Conservation (phyloP, 192 early-diverging fungal genomes). For the Coemansia biformis region DNA sequence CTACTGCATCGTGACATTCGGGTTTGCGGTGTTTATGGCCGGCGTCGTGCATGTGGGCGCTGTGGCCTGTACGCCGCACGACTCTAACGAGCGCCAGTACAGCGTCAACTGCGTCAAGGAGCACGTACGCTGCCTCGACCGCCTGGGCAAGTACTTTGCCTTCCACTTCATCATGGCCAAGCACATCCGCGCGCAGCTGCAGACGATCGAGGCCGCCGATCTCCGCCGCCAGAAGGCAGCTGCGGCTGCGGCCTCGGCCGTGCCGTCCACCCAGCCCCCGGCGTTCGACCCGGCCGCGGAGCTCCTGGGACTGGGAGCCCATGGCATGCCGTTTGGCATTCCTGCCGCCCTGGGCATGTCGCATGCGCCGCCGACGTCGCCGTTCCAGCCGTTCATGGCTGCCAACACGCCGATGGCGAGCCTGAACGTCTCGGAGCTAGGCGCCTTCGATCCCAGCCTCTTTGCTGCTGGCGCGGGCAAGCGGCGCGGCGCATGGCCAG, state of each 20-base stretch:
- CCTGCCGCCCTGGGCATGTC: slow-evolving; percentile 10
- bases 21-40: slow-evolving; percentile 49
- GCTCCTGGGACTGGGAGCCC: neutral
- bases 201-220: slow-evolving; percentile 35
- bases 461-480: neutral
- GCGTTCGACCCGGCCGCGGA: neutral
- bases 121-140: slow-evolving; percentile 40
- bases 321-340: slow-evolving; percentile 9
- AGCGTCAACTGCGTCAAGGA: slow-evolving; percentile 49
- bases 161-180: slow-evolving; percentile 52
- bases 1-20: slow-evolving; percentile 48
- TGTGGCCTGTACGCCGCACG: slow-evolving; percentile 30
- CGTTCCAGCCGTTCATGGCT: slow-evolving; percentile 2
- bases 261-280: neutral
- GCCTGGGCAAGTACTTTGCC: slow-evolving; percentile 46
- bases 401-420: neutral
- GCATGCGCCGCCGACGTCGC: neutral
- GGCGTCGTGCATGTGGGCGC: slow-evolving; percentile 50
- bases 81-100: slow-evolving; percentile 46
- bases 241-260: neutral
- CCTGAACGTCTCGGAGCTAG: neutral
- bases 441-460: slow-evolving; percentile 2
- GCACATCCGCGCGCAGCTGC: slow-evolving; percentile 47
- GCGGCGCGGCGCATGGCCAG: neutral
- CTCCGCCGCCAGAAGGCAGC: slow-evolving; percentile 2